A percentile compares a stretch with the other conserved stretches of the same genome.
phyloP scores from a whole-genome alignment of 768 basidiomycete species.

The Coprinopsis sp. region DNA sequence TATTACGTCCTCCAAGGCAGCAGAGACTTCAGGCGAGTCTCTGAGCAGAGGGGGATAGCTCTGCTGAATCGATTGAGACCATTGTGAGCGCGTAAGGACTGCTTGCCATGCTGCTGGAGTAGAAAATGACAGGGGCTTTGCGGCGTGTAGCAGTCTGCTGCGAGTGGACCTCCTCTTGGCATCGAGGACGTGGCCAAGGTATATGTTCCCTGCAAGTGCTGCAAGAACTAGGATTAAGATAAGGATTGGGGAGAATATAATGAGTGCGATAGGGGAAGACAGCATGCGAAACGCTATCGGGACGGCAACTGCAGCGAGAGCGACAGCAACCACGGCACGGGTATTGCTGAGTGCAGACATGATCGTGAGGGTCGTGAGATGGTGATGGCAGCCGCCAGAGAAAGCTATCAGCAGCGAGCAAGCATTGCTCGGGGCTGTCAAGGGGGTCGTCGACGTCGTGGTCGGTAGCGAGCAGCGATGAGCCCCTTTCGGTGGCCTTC shows the following conservation, averaged over 20 bases:
- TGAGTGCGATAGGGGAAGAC: constrained; percentile 61
- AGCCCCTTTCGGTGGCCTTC: background rate
- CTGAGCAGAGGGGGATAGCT: constrained; percentile 64
- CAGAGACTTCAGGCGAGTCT: constrained; percentile 58
- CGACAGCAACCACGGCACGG: constrained; percentile 52
- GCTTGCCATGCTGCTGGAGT: constrained; percentile 95
- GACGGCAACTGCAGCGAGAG: constrained; percentile 50
- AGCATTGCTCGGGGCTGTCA: background rate
- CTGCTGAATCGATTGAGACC: constrained; percentile 73
- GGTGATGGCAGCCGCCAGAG: constrained; percentile 2
- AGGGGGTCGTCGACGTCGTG: background rate
- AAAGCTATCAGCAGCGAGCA: background rate
- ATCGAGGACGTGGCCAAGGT: constrained; percentile 59
- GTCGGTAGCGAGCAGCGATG: background rate
- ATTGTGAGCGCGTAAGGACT: constrained; percentile 81
- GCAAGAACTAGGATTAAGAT: constrained; percentile 42
- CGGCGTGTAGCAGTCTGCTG: constrained; percentile 48
- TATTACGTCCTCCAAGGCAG: constrained; percentile 75
- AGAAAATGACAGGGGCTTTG: constrained; percentile 78
- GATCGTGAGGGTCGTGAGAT: constrained; percentile 12
- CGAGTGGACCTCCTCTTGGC: constrained; percentile 25
- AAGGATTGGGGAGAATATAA: constrained; percentile 61
- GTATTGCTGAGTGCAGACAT: constrained; percentile 41
- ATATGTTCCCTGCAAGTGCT: constrained; percentile 50
- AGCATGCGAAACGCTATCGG: constrained; percentile 52